A percentile compares a stretch with the other conserved stretches of the same genome.
These are phyloP conservation scores for Hericium coralloides DNA, from an alignment of 768 basidiomycete species.

Conservation along the genomic window DNA sequence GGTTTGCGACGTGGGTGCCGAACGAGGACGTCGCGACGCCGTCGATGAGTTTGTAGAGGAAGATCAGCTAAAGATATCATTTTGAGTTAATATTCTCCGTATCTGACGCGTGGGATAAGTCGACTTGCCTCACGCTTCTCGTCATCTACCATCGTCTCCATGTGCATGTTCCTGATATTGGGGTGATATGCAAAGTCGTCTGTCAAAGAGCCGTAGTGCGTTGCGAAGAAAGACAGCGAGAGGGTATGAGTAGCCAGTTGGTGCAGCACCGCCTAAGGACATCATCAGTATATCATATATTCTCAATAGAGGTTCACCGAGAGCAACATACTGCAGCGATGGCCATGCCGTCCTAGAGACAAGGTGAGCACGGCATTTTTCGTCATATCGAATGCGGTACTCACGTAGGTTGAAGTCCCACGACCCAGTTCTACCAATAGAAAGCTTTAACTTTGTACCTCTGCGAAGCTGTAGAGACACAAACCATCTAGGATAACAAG, in stretches of 20 bases:
- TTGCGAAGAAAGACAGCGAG: conserved; percentile 92
- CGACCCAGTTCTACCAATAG: conserved; percentile 71
- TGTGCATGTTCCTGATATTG: conserved; percentile 91
- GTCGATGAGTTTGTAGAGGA: conserved; percentile 89
- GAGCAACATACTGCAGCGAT: conserved; percentile 68
- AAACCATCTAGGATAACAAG: conserved; percentile 90
- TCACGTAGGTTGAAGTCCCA: conserved; percentile 90
- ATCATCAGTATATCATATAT: background rate
- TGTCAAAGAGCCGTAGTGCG: conserved; percentile 93
- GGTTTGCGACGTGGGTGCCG: conserved; percentile 89
- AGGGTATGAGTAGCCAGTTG: conserved; percentile 89
- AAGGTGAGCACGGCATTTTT: conserved; percentile 5
- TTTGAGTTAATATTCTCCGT: conserved; percentile 1
- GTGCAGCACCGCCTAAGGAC: conserved; percentile 75
- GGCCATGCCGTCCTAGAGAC: conserved; percentile 87
- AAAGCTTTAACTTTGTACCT: background rate
- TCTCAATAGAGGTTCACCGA: background rate
- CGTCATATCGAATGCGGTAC: conserved; percentile 14
- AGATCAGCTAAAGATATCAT: conserved; percentile 54
- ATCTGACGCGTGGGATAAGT: background rate
- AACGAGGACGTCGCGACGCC: conserved; percentile 86
- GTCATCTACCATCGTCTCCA: conserved; percentile 91
- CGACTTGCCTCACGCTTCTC: conserved; percentile 71
- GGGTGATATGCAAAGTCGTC: conserved; percentile 91
- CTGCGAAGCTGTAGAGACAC: conserved; percentile 15